Base-by-base conservation (phyloP, 2,329 filamentous ascomycete genomes). In the Blastomyces gilchristii region DNA sequence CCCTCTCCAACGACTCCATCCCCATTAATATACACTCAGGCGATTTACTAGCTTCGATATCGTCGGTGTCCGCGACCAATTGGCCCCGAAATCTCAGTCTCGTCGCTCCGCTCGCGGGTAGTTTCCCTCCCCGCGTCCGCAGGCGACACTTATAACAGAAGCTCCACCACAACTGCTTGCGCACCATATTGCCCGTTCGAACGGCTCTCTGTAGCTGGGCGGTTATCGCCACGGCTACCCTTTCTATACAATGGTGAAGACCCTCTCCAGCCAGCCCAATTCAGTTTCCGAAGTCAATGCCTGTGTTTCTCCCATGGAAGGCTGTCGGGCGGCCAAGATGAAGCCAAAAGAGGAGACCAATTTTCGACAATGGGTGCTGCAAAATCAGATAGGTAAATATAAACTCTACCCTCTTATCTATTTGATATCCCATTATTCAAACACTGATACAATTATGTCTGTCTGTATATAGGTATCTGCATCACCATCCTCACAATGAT, bases 401-500 rank as follows among this genome's bases (percentile, higher is more conserved):
- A 52, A 9, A 52, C 22, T 16, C 7, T 28, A 52, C 25, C 25
- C 12, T 52, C 28, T 34, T 6, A 2, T 14, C 22, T 22, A 18
- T 3, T 12, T 12, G 16, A 11, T 22, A 50, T 49, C 45, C 45
- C 18, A 53, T 34, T 3, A 53, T 22, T 53, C 4, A 53, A 53
- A 25, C 12, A 37, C 50, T 34, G 14, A 53, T 31, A 5, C 41
- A 28, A 39, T 37, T 37, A 8, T 31, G 28, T 31, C 28, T 57
- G 22, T n/a, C 0, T 49, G 4, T 50, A 37, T 31, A 18, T 39
- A 91, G 91, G 90, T 65, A 85, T 97, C 68, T 90, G 91, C 14
- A 82, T 94, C 75, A 96, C 95, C 74, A 86, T 94, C 64, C 80
- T 97, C 67, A 85, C 90, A 63, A 86, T 95, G 67, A 85, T 97